Evolutionary conservation across 1,284 basidiomycete genomes (phyloP), one percentile per base, ranked within the genome.

Genomic region (Rhodofomes roseus): DNA sequence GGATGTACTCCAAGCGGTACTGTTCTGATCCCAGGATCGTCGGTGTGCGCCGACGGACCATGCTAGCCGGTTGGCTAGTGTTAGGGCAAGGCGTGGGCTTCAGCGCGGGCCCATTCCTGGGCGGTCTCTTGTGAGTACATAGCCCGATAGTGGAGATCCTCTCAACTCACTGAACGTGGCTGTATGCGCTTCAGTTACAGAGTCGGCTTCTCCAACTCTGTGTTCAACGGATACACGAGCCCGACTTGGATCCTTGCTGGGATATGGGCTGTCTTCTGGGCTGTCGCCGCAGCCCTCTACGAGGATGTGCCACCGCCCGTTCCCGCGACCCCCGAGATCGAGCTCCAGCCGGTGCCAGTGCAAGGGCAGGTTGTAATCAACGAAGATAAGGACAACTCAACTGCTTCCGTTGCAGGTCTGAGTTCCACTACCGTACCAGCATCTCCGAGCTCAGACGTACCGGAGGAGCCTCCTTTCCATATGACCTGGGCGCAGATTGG

Each of bases 21-120:
- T 86, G 84, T 69, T 80, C 83, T 3, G 88, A 90, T 67, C 77
- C 84, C 0, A 79, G 83, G 16, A 80, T 90, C 56, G 86, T 90
- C 18, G 86, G 87, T 9, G 71, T 88, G 27, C 81, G 85, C 20
- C 76, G 83, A 36, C 76, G 87, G 34, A 89, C 86, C 2, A 85
- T 81, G 0, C 78, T 89, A 7, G 84, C 84, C 1, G 80, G 84
- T 8, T 87, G 81, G 79, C 73, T 87, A 6, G 85, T 89, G 27
- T 71, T 88, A 0, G 82, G 84, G 0, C 87, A 89, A 65, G 84
- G 81, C 0, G 63, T 84, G 4, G 88, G 88, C 3, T 82, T 89
- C 73, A 84, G 79, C 43, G 73, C 81, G 0, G 88, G 88, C 3
- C 88, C 88, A 0, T 89, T 89, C 70, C 64, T 83, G 12, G 86